Evolutionary conservation across 345 rosid species (phyloP).

Genomic region (Citrus hindsii): DNA sequence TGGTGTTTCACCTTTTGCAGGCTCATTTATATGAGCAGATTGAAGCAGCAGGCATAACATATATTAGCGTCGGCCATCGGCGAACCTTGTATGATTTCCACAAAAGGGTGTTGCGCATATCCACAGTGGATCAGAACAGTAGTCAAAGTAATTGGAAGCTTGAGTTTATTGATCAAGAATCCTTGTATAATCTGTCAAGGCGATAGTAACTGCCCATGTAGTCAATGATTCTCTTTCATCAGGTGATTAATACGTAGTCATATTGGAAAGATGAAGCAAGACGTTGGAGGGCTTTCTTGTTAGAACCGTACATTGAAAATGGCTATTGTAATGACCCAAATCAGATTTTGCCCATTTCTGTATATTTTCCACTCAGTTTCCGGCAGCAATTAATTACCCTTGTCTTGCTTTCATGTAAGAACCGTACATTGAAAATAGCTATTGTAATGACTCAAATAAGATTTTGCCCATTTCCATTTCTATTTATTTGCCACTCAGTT

Average conservation of each 20-base stretch:
- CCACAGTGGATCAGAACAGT: conserved; percentile 46
- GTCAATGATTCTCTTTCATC: neutral
- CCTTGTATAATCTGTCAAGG: conserved; percentile 28
- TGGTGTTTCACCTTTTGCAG: conserved; percentile 30
- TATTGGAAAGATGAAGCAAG: neutral
- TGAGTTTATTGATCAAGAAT: conserved; percentile 29
- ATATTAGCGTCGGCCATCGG: conserved; percentile 83
- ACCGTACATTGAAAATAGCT: neutral
- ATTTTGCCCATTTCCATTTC: too few relatives aligned
- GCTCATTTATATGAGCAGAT: conserved; percentile 68
- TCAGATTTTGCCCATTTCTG: neutral
- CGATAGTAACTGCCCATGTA: conserved; percentile 11
- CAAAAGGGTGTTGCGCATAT: conserved; percentile 45
- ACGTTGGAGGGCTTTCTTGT: neutral
- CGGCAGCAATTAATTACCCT: neutral
- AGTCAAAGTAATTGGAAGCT: conserved; percentile 50
- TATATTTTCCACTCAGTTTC: neutral
- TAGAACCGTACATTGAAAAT: neutral
- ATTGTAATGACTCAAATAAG: neutral
- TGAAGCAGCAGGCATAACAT: conserved; percentile 73
- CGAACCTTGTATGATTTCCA: conserved; percentile 62
- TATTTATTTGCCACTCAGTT: neutral
- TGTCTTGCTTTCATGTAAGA: neutral
- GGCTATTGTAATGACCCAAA: neutral
- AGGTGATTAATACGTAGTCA: neutral